A percentile compares a stretch with the other conserved stretches of the same genome.
These are phyloP conservation scores for Striga asiatica DNA, from an alignment of 257 asterid species.

Conservation along the genomic window DNA sequence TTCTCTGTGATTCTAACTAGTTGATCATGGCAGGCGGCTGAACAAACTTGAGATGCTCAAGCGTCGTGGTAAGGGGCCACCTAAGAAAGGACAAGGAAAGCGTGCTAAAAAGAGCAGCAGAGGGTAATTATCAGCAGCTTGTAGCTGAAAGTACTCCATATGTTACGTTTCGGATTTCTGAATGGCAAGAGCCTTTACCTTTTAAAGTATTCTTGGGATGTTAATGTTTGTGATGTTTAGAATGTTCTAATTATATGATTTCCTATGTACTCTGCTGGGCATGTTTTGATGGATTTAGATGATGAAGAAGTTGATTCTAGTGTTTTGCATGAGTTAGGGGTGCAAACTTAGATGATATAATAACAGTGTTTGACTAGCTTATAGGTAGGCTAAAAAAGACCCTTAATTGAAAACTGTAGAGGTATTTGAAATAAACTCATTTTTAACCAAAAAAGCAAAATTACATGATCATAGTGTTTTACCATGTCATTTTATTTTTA, in stretches of 20 bases:
- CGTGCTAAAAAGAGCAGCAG: conserved; percentile 63
- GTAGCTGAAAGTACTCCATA: not conserved
- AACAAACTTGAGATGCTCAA: conserved; percentile 71
- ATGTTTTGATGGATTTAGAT: not conserved
- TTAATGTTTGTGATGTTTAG: too few species aligned
- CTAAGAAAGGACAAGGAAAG: conserved; percentile 92
- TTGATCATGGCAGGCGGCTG: conserved; percentile 47
- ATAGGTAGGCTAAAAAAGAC: too few species aligned
- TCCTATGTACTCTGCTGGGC: not conserved
- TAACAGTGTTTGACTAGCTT: too few species aligned
- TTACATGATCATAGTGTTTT: too few species aligned
- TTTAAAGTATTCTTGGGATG: not conserved
- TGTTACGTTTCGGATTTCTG: not conserved
- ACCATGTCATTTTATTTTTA: too few species aligned
- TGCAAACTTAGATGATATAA: too few species aligned
- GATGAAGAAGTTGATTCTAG: not conserved
- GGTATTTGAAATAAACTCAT: too few species aligned
- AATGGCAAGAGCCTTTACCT: not conserved
- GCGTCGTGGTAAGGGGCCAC: conserved; percentile 91
- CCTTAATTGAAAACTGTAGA: too few species aligned
- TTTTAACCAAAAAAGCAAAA: too few species aligned
- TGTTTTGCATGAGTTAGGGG: not conserved
- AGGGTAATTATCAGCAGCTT: not conserved
- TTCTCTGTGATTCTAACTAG: conserved; percentile 6
- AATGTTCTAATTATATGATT: too few species aligned